Evolutionary conservation across 345 rosid species (phyloP), one percentile per base, ranked within the genome.

Genomic region (Eutrema heterophyllum): DNA sequence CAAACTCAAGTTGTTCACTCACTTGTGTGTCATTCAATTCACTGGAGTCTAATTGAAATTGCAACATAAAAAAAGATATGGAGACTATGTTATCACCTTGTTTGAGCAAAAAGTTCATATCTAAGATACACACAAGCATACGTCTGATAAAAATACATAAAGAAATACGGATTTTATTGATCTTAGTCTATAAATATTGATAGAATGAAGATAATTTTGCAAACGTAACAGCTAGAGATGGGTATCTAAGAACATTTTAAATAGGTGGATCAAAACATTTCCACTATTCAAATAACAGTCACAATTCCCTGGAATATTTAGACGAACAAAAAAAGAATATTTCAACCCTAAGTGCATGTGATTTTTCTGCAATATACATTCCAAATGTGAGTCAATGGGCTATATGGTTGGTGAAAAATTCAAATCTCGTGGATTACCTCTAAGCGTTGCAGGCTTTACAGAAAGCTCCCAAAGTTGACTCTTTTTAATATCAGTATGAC

Each of bases 391-490:
- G 41, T 74, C 44, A 44, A 30, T 38, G 18, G 63, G 48, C 8
- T 24, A 53, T 24, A 29, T 13, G 12, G 21, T 44, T 39, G 13
- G 65, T 54, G 46, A 32, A 70, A 9, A 4, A 14, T 39, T 18
- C 46, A 71, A 33, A 48, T 44, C 27, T 65, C 53, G 49, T 40
- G 45, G 32, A 68, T 73, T 81, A 95, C 99, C 97, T 76, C 80
- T 44, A 66, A 95, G 85, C 36, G 67, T 48, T 67, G 83, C 36
- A 38, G 95, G 88, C 85, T 88, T 95, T 71, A 84, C 71, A 67
- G 97, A 88, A 54, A 95, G 84, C 84, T 95, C 97, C 97, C 99
- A 92, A 15, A 74, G 84, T 68, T 73, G 61, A 73, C 79, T 81
- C 76, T 78, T 86, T 78, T 82, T 82, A 43, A 41, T 81, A 72